Base-by-base conservation (phyloP, 805 yeast genomes). In the Kuraishia hungarica region DNA sequence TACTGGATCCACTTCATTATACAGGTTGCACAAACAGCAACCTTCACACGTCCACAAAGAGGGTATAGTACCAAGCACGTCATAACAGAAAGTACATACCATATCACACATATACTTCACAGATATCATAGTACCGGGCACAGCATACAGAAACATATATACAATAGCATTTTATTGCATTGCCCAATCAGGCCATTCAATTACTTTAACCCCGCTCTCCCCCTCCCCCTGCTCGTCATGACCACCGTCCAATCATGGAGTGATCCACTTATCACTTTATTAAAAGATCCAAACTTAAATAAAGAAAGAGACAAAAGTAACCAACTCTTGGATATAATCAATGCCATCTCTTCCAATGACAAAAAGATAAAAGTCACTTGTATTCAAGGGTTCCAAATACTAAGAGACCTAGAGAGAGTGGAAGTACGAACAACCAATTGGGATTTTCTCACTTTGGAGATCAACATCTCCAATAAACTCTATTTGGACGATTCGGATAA, bases 361-460 rank as follows among this genome's bases (percentile, higher is more conserved):
- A 57, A 72, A 21, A 72, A 72, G 56, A 68, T 80, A 17, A 74
- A 77, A 52, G 72, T 76, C 54, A 70, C 78, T 62, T 81, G 86
- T 61, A 77, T 72, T 55, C 68, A 74, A 35, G 69, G 77, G 8
- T 70, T 80, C 55, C 74, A 74, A 55, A 74, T 79, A 4, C 65
- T 81, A 35, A 73, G 80, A 59, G 76, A 79, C 50, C 66, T 81
- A 48, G 85, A 81, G 64, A 74, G 74, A 57, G 70, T 78, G 21
- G 79, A 76, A 58, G 64, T 76, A 43, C 72, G 69, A 39, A 67
- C 78, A 51, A 73, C 76, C 57, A 77, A 77, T 57, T 81, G 85
- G 86, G 83, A 80, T 53, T 80, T 81, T 56, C 67, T 77, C 50
- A 76, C 84, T 10, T 64, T 81, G 26, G 83, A 80, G 59, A 73